Evolutionary conservation across 805 yeast species (phyloP), one percentile per base, ranked within the genome.

Genomic region (Wickerhamomyces alni): DNA sequence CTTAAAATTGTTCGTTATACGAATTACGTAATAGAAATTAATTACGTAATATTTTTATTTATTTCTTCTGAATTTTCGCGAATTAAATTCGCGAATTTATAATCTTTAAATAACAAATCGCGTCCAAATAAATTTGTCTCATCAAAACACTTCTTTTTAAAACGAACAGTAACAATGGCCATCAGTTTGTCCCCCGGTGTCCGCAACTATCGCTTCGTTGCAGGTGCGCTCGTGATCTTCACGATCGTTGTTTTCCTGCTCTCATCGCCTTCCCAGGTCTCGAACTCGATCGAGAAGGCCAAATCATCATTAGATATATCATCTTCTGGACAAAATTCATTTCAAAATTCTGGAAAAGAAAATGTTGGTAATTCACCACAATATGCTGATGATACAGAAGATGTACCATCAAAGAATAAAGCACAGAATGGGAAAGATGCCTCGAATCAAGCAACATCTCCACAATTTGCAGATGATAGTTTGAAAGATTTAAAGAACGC

Each of bases 201-300:
- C 42, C 66, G 77, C 53, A 75, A 74, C 57, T 62, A 72, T 49
- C 76, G 84, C 43, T 68, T 74, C 44, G 47, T 74, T 13, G 55
- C 76, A 11, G 74, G 74, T 11, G 72, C 79, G 2, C 48, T 77
- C 32, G 73, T 74, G 18, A 58, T 77, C 24, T 58, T 80, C 36
- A 66, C 70, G 50, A 57, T 80, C 38, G 63, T 77, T 17, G 60
- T 72, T 29, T 67, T 78, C 48, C 62, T 80, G 38, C 67, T 70
- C 37, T 57, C 73, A 3, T 66, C 79, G 2, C 67, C 71, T 33
- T 50, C 58, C 37, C 54, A 66, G 24, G 57, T 68, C 35, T 53
- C 60, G 10, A 45, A 52, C 32, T 54, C 66, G 5, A 41, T 66
- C 13, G 66, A 59, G 41, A 58, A 56, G 40, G 52, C 52, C 33